These are phyloP conservation scores for Trametes meyenii DNA, from an alignment of 768 basidiomycete species.

Conservation along the genomic window DNA sequence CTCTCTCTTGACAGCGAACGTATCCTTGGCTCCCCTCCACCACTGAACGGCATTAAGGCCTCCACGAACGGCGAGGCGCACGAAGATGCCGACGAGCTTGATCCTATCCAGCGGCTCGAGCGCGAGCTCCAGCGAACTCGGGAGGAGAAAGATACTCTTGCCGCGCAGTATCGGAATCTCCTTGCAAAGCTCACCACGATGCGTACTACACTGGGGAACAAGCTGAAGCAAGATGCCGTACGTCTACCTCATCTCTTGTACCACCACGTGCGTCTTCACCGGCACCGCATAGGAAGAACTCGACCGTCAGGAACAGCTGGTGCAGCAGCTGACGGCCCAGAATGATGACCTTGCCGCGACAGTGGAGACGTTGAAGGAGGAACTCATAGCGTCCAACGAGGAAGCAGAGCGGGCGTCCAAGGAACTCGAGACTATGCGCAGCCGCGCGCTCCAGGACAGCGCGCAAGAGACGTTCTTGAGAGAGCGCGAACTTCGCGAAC, in stretches of 20 bases:
- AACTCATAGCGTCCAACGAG: constrained; percentile 73
- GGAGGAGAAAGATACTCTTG: constrained; percentile 88
- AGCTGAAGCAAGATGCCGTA: constrained; percentile 96
- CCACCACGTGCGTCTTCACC: constrained; percentile 8
- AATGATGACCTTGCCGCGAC: constrained; percentile 74
- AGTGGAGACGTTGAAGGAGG: constrained; percentile 77
- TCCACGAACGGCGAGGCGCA: constrained; percentile 23
- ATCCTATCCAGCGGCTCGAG: constrained; percentile 63
- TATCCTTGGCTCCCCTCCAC: constrained; percentile 26
- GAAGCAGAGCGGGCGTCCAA: constrained; percentile 71
- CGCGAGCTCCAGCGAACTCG: constrained; percentile 73
- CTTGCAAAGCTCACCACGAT: constrained; percentile 90
- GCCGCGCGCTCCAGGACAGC: constrained; percentile 63
- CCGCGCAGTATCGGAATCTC: constrained; percentile 82
- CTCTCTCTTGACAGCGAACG: constrained; percentile 34
- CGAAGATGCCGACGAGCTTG: constrained; percentile 43
- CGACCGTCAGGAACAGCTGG: constrained; percentile 84
- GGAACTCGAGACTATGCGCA: constrained; percentile 72
- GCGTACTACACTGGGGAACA: constrained; percentile 91
- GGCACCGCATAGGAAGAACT: constrained; percentile 84
- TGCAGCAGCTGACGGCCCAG: constrained; percentile 77
- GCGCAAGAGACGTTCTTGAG: constrained; percentile 69
- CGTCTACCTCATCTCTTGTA: constrained; percentile 29
- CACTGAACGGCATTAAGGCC: constrained; percentile 32
- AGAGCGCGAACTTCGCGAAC: constrained; percentile 82